These are phyloP conservation scores for Talaromyces sp. DNA, from an alignment of 2,329 filamentous ascomycete genomes.

Conservation along the genomic window DNA sequence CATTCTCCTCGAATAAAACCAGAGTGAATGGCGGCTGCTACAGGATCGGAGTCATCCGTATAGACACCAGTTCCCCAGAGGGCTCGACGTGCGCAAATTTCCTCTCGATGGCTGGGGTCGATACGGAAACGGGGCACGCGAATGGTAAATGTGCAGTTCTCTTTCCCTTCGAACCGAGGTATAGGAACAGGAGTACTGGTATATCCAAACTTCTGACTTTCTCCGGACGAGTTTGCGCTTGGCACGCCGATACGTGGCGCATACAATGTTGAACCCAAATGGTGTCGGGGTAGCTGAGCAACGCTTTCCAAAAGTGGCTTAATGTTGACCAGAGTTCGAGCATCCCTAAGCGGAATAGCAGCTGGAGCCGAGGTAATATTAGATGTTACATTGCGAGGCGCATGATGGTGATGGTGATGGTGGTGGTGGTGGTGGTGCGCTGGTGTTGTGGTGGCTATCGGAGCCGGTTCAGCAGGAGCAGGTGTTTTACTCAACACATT, in stretches of 20 bases:
- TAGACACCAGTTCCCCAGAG: conserved; percentile 95
- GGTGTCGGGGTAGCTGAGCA: conserved; percentile 67
- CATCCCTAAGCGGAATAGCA: conserved; percentile 54
- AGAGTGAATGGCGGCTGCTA: conserved; percentile 88
- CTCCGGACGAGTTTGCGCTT: conserved; percentile 38
- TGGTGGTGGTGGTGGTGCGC: conserved; percentile 45
- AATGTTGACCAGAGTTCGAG: conserved; percentile 64
- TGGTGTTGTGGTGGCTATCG: conserved; percentile 21
- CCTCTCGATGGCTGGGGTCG: conserved; percentile 66
- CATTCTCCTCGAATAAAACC: conserved; percentile 92
- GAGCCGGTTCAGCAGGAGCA: conserved; percentile 29
- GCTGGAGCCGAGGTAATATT: conserved; percentile 25
- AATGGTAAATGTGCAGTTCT: conserved; percentile 88
- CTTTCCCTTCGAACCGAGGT: conserved; percentile 72
- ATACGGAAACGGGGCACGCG: conserved; percentile 81
- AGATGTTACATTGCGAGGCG: conserved; percentile 28
- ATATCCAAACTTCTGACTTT: conserved; percentile 58
- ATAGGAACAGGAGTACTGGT: conserved; percentile 66
- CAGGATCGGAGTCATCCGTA: conserved; percentile 90
- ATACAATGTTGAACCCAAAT: conserved; percentile 84
- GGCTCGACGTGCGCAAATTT: conserved; percentile 76
- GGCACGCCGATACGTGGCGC: conserved; percentile 61
- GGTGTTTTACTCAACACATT: conserved; percentile 33
- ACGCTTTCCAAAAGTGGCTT: conserved; percentile 71
- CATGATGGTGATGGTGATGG: conserved; percentile 48